Evolutionary conservation across 768 basidiomycete genomes (phyloP), one percentile per base, ranked within the genome.

Genomic region (Tricholoma sp.): DNA sequence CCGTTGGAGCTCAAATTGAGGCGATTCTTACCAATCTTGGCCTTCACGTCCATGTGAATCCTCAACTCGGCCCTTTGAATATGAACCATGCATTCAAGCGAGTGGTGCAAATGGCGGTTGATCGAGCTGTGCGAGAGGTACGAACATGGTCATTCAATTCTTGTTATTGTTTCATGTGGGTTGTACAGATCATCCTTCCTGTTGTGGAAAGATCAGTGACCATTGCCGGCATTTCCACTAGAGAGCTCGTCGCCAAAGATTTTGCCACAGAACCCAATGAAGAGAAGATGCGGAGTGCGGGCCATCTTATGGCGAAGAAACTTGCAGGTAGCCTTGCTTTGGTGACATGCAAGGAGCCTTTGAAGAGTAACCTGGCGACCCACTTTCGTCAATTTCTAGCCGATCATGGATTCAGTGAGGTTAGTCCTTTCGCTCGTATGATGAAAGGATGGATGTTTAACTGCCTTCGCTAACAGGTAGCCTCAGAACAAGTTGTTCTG

Each of bases 171-270:
- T 59, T 53, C 51, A 32, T 34, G 10, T 24, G 37, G 59, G 45
- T 47, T 34, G 50, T 32, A 1, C 61, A 94, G 87, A 98, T 98
- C 58, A 95, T 99, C 63, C 78, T 95, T 16, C 97, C 97, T 5
- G 96, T 99, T 52, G 95, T 99, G 21, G 97, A 99, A 65, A 84
- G 97, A 53, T 98, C 95, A 19, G 97, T 98, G 21, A 98, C 97
- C 0, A 98, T 99, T 62, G 96, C 96, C 10, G 94, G 94, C 22
- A 98, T 98, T 62, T 98, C 97, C 12, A 96, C 96, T 16, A 81
- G 94, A 37, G 97, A 99, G 68, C 78, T 99, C 9, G 92, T 97
- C 18, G 83, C 87, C 47, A 98, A 98, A 73, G 97, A 99, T 70
- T 99, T 95, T 62, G 94, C 89, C 3, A 92, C 91, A 52, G 97